A percentile compares a stretch with the other conserved stretches of the same genome.
phyloP scores from a whole-genome alignment of 2,329 filamentous ascomycete species.

The Claviceps paspali region DNA sequence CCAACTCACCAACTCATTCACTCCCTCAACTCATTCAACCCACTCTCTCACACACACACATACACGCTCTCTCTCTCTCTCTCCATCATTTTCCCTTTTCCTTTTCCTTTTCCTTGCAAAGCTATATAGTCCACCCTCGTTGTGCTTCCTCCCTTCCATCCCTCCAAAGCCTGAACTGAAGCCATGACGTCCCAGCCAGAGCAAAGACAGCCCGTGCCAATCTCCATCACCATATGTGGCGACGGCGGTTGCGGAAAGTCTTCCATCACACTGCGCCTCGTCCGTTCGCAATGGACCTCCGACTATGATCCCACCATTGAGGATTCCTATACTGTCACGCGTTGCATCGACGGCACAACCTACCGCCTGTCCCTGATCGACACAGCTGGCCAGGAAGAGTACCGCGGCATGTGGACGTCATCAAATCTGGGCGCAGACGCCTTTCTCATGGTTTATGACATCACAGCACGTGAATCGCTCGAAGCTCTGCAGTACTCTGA shows the following conservation, averaged over 20 bases:
- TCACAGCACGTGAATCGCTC: conserved; percentile 54
- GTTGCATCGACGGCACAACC: conserved; percentile 61
- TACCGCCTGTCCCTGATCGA: conserved; percentile 71
- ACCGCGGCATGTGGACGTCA: conserved; percentile 71
- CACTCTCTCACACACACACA: too few species aligned
- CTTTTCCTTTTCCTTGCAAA: not conserved
- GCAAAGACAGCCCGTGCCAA: conserved; percentile 31
- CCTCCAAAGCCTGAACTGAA: too few species aligned
- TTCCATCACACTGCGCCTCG: conserved; percentile 68
- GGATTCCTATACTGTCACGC: conserved; percentile 74
- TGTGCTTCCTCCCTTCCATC: too few species aligned
- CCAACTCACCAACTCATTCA: too few species aligned
- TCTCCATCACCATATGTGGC: conserved; percentile 71
- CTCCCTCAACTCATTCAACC: too few species aligned
- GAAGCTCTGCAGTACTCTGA: conserved; percentile 64
- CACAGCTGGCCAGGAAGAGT: conserved; percentile 82
- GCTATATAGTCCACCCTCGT: not conserved
- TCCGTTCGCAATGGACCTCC: conserved; percentile 70
- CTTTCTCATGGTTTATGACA: conserved; percentile 79
- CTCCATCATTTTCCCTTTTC: not conserved
- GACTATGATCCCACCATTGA: conserved; percentile 72
- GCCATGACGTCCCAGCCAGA: conserved; percentile 2
- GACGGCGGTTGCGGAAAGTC: conserved; percentile 78
- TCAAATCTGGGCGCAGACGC: conserved; percentile 68
- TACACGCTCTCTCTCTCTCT: not conserved